A percentile compares a stretch with the other conserved stretches of the same genome.
Conservation (phyloP, 2,329 filamentous ascomycete species). For the Claviceps sp. region DNA sequence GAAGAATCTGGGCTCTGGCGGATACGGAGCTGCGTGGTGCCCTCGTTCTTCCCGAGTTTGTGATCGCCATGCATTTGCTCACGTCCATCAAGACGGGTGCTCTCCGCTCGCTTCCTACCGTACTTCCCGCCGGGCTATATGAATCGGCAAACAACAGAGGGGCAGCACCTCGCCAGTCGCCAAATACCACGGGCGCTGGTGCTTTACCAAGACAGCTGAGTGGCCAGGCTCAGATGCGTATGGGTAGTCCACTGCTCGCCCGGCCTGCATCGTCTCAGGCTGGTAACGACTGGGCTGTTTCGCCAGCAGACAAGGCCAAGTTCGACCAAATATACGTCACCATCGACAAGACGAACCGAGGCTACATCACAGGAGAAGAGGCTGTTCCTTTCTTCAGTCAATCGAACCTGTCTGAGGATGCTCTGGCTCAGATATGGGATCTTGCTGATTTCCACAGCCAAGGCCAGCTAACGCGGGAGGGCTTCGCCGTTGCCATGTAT, state of each 20-base stretch:
- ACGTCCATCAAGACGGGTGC: constrained; percentile 79
- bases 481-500: constrained; percentile 96
- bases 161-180: constrained; percentile 33
- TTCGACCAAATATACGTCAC: constrained; percentile 79
- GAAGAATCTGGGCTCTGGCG: constrained; percentile 90
- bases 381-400: constrained; percentile 90
- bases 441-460: constrained; percentile 87
- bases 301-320: constrained; percentile 66
- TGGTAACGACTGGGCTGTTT: constrained; percentile 64
- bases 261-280: constrained; percentile 30
- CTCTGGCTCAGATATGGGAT: constrained; percentile 91
- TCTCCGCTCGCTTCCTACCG: constrained; percentile 64
- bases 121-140: constrained; percentile 73
- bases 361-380: constrained; percentile 85
- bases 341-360: constrained; percentile 67
- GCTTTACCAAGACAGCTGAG: constrained; percentile 75
- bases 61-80: constrained; percentile 95
- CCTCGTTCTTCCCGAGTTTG: constrained; percentile 79
- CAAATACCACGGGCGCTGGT: constrained; percentile 40
- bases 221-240: constrained; percentile 50
- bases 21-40: constrained; percentile 88
- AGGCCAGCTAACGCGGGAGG: constrained; percentile 71
- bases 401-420: constrained; percentile 78
- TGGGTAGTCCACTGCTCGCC: constrained; percentile 44
- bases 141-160: constrained; percentile 71